Percentiles rank a stretch among this genome's conserved stretches.
Conservation (phyloP, 192 early-diverging fungal genomes). For the Thamnidium elegans region DNA sequence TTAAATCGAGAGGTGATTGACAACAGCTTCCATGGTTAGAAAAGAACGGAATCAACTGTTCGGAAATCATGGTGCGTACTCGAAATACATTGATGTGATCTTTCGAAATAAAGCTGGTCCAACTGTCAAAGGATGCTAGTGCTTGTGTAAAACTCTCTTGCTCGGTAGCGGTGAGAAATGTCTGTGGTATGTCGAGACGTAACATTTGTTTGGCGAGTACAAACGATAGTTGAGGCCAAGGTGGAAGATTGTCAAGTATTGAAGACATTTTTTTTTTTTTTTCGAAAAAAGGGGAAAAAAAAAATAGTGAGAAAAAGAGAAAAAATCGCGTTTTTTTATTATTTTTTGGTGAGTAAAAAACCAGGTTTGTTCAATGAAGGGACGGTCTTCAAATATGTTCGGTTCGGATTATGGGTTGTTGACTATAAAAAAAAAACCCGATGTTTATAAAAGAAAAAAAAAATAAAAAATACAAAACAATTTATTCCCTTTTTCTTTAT, state of each 20-base stretch:
- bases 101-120: not conserved
- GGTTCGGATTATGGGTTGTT: no score
- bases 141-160: not conserved
- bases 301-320: no score
- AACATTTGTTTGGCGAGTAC: not conserved
- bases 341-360: no score
- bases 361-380: no score
- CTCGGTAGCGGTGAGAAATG: not conserved
- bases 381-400: no score
- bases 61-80: slow-evolving; percentile 71
- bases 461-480: no score
- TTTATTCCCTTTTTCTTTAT: not conserved
- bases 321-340: no score
- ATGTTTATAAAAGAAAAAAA: no score
- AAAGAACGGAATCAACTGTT: slow-evolving; percentile 65
- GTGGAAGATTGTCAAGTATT: slow-evolving; percentile 3
- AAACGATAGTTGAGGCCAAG: slow-evolving; percentile 2
- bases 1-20: not conserved
- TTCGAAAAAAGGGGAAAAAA: no score
- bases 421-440: no score
- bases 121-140: not conserved
- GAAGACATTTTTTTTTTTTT: no score
- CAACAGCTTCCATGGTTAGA: slow-evolving; percentile 47
- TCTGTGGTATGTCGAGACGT: not conserved
- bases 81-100: slow-evolving; percentile 55